Base-by-base conservation (phyloP, 1,139 yeast species). In the Suhomyces guaymorum region DNA sequence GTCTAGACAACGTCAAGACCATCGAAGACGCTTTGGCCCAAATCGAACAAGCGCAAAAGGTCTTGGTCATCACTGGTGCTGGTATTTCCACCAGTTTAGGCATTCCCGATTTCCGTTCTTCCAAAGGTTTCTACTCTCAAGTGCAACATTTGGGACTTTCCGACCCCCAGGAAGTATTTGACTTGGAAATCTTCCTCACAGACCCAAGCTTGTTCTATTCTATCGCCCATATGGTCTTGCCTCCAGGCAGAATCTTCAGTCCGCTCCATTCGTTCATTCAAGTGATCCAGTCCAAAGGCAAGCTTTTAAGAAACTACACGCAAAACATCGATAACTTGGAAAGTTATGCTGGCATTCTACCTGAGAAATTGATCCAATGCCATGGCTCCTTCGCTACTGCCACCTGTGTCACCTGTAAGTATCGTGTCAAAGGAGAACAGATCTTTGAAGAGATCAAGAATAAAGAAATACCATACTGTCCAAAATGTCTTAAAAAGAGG, bases 341-440 rank as follows among this genome's bases (percentile, higher is more conserved):
- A 61, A 78, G 82, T 15, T 79, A 80, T 49, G 96, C 89, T 0
- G 97, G 97, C 1, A 74, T 92, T 5, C 56, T 69, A 3, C 63
- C 73, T 1, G 89, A 82, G 3, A 82, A 80, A 50, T 59, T 88
- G 38, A 85, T 92, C 13, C 97, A 90, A 59, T 92, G 98, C 54
- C 98, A 92, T 59, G 98, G 98, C 1, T 88, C 96, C 2, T 90
- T 92, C 62, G 96, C 96, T 0, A 76, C 79, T 0, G 97, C 97
- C 2, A 80, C 92, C 2, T 92, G 97, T 57, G 73, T 82, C 23
- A 82, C 94, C 2, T 92, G 97, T 57, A 75, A 77, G 35, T 73
- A 73, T 55, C 66, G 74, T 51, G 78, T 83, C 4, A 76, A 78
- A 2, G 97, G 97, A 9, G 79, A 76, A 36, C 65, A 66, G 13